These are phyloP conservation scores for Priceomyces castillae DNA, from an alignment of 805 yeast species.

Conservation along the genomic window DNA sequence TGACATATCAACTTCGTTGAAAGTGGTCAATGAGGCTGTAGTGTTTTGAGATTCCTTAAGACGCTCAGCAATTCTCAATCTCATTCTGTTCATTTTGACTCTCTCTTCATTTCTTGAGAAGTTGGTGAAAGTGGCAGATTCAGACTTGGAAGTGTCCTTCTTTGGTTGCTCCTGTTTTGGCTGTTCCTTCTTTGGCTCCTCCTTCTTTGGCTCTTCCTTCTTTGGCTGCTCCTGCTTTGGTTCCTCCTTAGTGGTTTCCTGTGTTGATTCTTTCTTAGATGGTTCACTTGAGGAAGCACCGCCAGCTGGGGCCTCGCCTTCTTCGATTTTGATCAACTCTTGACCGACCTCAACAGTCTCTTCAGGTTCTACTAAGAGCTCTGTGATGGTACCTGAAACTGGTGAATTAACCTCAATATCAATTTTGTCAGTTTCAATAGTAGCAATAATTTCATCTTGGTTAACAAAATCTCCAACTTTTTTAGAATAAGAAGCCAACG, in stretches of 20 bases:
- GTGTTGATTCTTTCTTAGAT: slow-evolving; percentile 46
- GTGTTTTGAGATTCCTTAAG: slow-evolving; percentile 99
- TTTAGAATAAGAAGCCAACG: slow-evolving; percentile 65
- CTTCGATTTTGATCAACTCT: slow-evolving; percentile 82
- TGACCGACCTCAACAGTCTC: slow-evolving; percentile 97
- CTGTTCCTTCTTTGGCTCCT: slow-evolving; percentile 21
- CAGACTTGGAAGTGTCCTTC: slow-evolving; percentile 23
- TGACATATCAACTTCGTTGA: slow-evolving; percentile 97
- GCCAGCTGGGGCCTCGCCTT: slow-evolving; percentile 67
- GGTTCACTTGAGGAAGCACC: slow-evolving; percentile 38
- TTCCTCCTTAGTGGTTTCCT: slow-evolving; percentile 20
- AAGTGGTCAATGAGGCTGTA: slow-evolving; percentile 95
- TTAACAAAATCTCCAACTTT: slow-evolving; percentile 85
- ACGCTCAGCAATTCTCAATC: slow-evolving; percentile 97
- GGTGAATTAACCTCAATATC: slow-evolving; percentile 98
- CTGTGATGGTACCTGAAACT: slow-evolving; percentile 82
- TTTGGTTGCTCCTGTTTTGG: slow-evolving; percentile 26
- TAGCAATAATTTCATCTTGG: slow-evolving; percentile 87
- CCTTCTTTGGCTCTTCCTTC: slow-evolving; percentile 47
- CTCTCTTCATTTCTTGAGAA: slow-evolving; percentile 85
- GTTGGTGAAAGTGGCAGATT: slow-evolving; percentile 38
- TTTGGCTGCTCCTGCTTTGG: slow-evolving; percentile 31
- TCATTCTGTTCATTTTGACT: slow-evolving; percentile 99
- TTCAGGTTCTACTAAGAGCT: slow-evolving; percentile 76
- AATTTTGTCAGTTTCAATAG: slow-evolving; percentile 97